Conservation (phyloP, 257 asterid species). For the Petunia secreta region DNA sequence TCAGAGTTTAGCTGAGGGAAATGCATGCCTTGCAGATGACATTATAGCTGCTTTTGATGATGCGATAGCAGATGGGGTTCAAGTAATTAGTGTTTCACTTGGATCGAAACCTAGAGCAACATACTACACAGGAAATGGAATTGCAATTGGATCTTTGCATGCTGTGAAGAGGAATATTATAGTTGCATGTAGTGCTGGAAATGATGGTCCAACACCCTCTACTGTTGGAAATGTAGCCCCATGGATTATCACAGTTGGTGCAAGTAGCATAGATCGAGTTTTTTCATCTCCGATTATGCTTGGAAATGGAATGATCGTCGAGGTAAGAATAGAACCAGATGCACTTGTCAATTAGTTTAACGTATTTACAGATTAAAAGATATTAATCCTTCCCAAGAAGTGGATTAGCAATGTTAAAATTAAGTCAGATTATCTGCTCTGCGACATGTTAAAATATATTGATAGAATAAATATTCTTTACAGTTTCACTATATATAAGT, state of each 20-base stretch:
- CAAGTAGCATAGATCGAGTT: constrained; percentile 44
- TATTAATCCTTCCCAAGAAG: no score
- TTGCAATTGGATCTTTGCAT: constrained; percentile 46
- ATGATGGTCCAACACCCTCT: constrained; percentile 31
- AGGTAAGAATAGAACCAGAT: constrained; percentile 27
- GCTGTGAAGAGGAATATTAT: constrained; percentile 38
- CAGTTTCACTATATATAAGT: neutral
- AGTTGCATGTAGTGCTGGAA: constrained; percentile 50
- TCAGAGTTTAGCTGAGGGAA: constrained; percentile 10
- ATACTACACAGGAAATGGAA: constrained; percentile 22
- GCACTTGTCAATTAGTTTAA: neutral
- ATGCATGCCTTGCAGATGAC: constrained; percentile 39
- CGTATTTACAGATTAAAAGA: neutral
- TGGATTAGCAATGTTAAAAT: neutral
- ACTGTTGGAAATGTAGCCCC: constrained; percentile 48
- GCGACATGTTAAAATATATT: neutral
- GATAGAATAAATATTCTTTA: no score
- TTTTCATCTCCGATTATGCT: constrained; percentile 38
- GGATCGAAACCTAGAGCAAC: constrained; percentile 27
- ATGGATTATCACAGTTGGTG: constrained; percentile 53
- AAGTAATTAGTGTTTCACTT: constrained; percentile 41
- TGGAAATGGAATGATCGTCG: constrained; percentile 37
- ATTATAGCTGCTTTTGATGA: constrained; percentile 50
- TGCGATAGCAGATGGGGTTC: constrained; percentile 56
- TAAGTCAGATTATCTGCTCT: neutral